A percentile compares a stretch with the other conserved stretches of the same genome.
phyloP scores from a whole-genome alignment of 495 filamentous ascomycete genomes.

The Ascodesmis nigricans region DNA sequence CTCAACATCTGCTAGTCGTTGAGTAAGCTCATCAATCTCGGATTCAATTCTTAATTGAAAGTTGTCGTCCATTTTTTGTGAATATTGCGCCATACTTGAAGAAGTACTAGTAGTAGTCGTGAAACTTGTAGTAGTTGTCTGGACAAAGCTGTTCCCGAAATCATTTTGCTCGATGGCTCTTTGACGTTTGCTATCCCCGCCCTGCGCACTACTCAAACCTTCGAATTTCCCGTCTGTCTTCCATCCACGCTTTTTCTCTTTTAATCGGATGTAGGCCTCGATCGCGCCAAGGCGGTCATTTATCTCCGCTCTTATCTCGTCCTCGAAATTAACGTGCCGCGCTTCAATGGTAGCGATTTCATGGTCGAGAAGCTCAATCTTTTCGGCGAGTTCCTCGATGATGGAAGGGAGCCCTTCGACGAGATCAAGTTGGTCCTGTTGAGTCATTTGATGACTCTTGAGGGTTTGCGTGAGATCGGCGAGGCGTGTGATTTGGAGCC shows the following conservation, averaged over 20 bases:
- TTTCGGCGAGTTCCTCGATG: slow-evolving; percentile 15
- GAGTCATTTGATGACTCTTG: slow-evolving; percentile 2
- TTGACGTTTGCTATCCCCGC: slow-evolving; percentile 1
- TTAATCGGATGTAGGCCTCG: slow-evolving; percentile 4
- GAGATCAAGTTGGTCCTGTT: slow-evolving; percentile 13
- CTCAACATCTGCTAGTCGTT: slow-evolving; percentile 10
- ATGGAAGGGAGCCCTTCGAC: slow-evolving; percentile 11
- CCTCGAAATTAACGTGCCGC: slow-evolving; percentile 14
- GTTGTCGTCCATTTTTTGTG: background rate
- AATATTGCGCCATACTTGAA: slow-evolving; percentile 6
- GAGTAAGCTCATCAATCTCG: background rate
- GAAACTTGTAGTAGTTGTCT: slow-evolving; percentile 7
- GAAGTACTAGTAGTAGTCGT: slow-evolving; percentile 9
- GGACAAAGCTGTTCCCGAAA: slow-evolving; percentile 1
- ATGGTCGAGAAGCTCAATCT: slow-evolving; percentile 9
- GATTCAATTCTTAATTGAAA: background rate
- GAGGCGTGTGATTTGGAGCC: slow-evolving; percentile 1
- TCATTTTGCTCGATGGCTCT: background rate
- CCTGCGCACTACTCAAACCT: background rate
- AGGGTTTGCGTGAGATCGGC: slow-evolving; percentile 1
- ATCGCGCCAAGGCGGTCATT: slow-evolving; percentile 13
- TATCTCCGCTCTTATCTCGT: slow-evolving; percentile 3
- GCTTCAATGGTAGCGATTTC: slow-evolving; percentile 9
- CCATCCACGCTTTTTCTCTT: background rate
- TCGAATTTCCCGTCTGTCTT: slow-evolving; percentile 1